phyloP scores from a whole-genome alignment of 169 alveolate genomes.

The Cryptosporidium muris region DNA sequence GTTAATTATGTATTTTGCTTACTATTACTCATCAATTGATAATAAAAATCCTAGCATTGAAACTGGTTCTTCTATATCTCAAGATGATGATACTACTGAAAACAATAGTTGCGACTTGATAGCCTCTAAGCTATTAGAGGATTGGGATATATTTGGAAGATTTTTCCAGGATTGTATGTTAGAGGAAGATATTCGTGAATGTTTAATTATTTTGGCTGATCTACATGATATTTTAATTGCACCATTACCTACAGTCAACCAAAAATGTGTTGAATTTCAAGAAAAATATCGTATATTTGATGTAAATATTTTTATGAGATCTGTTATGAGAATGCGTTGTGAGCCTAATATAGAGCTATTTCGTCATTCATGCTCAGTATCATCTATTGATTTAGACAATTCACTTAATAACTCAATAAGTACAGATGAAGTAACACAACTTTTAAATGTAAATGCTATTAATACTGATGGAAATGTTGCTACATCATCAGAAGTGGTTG shows the following conservation, averaged over 20 bases:
- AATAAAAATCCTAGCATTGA: neutral
- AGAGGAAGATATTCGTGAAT: constrained; percentile 50
- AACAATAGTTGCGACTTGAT: constrained; percentile 14
- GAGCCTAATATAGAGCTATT: neutral
- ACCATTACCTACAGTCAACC: constrained; percentile 19
- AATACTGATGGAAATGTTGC: too few species aligned
- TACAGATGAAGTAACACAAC: too few species aligned
- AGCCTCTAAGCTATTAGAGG: constrained; percentile 47
- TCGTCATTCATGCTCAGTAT: constrained; percentile 3
- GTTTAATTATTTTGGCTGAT: constrained; percentile 58
- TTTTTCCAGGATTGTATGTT: constrained; percentile 66
- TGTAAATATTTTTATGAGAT: constrained; percentile 1
- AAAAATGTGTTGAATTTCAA: constrained; percentile 56
- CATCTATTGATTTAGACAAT: neutral
- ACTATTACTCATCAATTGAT: constrained; percentile 7
- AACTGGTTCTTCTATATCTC: constrained; percentile 1
- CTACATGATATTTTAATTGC: constrained; percentile 52
- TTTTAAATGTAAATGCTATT: too few species aligned
- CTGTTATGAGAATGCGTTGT: constrained; percentile 4
- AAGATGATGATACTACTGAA: constrained; percentile 6
- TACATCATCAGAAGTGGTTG: too few species aligned
- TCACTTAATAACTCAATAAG: too few species aligned
- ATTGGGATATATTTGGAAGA: constrained; percentile 64
- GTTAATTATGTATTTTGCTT: constrained; percentile 27
- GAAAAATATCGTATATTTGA: constrained; percentile 60